Evolutionary conservation across 257 asterid genomes (phyloP), one percentile per base, ranked within the genome.

Genomic region (Salvia rosmarinus): DNA sequence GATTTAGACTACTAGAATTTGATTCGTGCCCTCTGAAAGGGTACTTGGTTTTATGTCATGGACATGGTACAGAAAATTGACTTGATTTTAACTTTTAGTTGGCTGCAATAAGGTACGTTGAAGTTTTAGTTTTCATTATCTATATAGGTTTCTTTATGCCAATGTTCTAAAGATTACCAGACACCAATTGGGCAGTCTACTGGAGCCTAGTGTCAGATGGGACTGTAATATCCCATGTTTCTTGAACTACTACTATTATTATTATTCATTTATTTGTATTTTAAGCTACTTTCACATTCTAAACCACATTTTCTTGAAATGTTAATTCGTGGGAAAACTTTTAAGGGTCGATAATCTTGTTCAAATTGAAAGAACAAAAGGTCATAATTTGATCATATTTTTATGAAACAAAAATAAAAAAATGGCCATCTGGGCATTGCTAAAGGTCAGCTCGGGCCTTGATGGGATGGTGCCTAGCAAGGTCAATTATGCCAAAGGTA

Each of bases 31-130:
- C 35, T 51, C 40, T 17, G 55, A 65, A n/a, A 7, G 34, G 59
- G 49, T 65, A 61, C 39, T 47, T 74, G 39, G 32, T 49, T 43
- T 43, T 44, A 20, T 19, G 39, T 21, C 44, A 72, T 72, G 74
- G 51, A 11, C 25, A 11, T 40, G 16, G 10, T 44, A 47, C 74
- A 44, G 21, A 72, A 16, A 35, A 10, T 39, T 67, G 34, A 46
- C 32, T 62, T 63, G 30, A 47, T 32, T 28, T 55, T 67, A 51
- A 72, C 61, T 61, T 25, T 67, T 39, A 40, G 46, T 49, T 63
- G 63, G 44, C 67, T 69, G 50, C 61, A 9, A 62, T 39, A 12
- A 17, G n/a, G n/a, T n/a, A n/a, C n/a, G n/a, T n/a, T n/a, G n/a
- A n/a, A n/a, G n/a, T 25, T 40, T 50, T 34, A 47, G 37, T 14